phyloP scores from a whole-genome alignment of 345 rosid genomes.

The Citrus inodora region DNA sequence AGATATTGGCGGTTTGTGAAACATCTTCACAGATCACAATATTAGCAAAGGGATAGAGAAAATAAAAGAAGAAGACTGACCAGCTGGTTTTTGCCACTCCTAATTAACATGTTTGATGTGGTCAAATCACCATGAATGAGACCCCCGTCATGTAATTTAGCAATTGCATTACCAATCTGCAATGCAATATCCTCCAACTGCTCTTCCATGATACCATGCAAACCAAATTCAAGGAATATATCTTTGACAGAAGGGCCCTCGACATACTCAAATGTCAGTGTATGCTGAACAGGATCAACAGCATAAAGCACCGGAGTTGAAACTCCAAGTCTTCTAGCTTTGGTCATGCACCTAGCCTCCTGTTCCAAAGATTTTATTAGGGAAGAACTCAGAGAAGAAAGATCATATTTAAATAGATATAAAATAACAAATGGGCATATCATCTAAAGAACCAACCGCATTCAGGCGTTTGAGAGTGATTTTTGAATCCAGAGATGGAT shows the following conservation, averaged over 20 bases:
- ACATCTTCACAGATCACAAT: not conserved
- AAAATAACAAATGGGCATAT: not conserved
- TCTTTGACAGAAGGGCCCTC: constrained; percentile 84
- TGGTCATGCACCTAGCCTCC: constrained; percentile 98
- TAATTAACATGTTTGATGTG: constrained; percentile 85
- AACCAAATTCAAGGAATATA: constrained; percentile 71
- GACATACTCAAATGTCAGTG: constrained; percentile 80
- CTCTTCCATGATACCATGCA: constrained; percentile 60
- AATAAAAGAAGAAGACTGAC: constrained; percentile 32
- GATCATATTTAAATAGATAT: not conserved
- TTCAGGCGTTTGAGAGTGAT: constrained; percentile 79
- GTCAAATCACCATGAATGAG: constrained; percentile 96
- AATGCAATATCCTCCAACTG: constrained; percentile 60
- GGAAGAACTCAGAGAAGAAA: not conserved
- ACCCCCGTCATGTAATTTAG: constrained; percentile 92
- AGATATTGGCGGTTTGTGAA: constrained; percentile 18
- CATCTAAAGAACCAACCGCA: constrained; percentile 55
- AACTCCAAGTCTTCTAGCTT: constrained; percentile 88
- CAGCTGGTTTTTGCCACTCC: constrained; percentile 59
- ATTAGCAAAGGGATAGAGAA: not conserved
- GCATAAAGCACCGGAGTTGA: constrained; percentile 73
- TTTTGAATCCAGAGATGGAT: constrained; percentile 80
- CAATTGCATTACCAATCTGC: constrained; percentile 88
- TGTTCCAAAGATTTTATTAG: constrained; percentile 21
- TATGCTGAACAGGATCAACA: constrained; percentile 63